phyloP scores from a whole-genome alignment of 768 basidiomycete genomes.

The Russula foetens region DNA sequence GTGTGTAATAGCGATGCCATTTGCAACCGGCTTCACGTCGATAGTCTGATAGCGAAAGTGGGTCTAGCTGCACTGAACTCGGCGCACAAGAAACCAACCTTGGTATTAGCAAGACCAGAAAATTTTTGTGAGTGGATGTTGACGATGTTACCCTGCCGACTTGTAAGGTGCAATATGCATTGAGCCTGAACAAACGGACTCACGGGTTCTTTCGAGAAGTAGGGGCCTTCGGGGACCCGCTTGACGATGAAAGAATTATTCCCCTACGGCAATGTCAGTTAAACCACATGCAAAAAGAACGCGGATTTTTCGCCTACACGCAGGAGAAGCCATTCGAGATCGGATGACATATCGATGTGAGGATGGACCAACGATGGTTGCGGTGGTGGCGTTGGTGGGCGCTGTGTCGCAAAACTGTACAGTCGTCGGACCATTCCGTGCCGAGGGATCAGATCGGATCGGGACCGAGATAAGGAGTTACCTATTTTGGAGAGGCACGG shows the following conservation, averaged over 20 bases:
- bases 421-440: constrained; percentile 8
- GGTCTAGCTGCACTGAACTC: neutral
- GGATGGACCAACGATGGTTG: neutral
- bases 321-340: constrained; percentile 91
- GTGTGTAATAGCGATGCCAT: constrained; percentile 52
- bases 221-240: constrained; percentile 57
- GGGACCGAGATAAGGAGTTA: neutral
- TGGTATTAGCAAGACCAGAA: constrained; percentile 82
- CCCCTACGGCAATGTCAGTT: constrained; percentile 38
- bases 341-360: constrained; percentile 40
- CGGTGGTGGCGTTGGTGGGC: neutral
- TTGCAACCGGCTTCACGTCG: constrained; percentile 46
- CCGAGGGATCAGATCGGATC: neutral
- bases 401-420: constrained; percentile 1
- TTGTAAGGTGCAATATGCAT: neutral
- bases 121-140: constrained; percentile 90
- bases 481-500: neutral
- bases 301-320: constrained; percentile 51
- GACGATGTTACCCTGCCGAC: constrained; percentile 66
- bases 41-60: constrained; percentile 42
- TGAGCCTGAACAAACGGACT: constrained; percentile 25
- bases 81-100: constrained; percentile 37
- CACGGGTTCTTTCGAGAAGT: constrained; percentile 82
- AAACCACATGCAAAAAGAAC: neutral
- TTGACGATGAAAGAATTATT: constrained; percentile 85